Evolutionary conservation across 495 filamentous ascomycete species (phyloP).

Genomic region (Neurospora sp.): DNA sequence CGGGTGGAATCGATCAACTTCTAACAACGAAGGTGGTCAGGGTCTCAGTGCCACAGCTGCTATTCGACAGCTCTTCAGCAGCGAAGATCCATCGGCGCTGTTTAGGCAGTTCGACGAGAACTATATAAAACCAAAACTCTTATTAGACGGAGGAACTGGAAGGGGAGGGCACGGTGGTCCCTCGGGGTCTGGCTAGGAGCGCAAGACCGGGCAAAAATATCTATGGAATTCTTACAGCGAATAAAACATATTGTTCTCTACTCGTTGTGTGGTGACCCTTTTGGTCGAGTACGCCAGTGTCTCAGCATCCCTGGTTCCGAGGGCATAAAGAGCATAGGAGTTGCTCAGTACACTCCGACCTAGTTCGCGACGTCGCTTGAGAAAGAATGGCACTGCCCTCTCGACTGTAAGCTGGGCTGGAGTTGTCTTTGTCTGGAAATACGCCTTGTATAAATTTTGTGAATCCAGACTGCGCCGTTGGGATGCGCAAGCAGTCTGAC

Average conservation of each 20-base stretch:
- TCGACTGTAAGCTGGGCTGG: background rate
- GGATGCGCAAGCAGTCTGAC: background rate
- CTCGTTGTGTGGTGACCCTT: background rate
- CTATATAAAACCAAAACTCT: slow-evolving; percentile 86
- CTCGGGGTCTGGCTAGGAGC: background rate
- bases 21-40: slow-evolving; percentile 8
- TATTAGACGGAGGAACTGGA: slow-evolving; percentile 57
- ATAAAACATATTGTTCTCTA: background rate
- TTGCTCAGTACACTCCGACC: background rate
- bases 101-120: slow-evolving; percentile 92
- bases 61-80: slow-evolving; percentile 53
- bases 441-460: background rate
- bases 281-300: background rate
- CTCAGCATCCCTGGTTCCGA: background rate
- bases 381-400: background rate
- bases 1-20: slow-evolving; percentile 6
- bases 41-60: slow-evolving; percentile 61
- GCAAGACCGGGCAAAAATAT: background rate
- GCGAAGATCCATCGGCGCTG: slow-evolving; percentile 83
- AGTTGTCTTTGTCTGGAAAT: background rate
- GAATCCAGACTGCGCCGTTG: background rate
- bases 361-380: background rate
- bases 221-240: background rate
- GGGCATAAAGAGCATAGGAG: background rate
- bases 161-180: slow-evolving; percentile 14